Conservation (phyloP, 805 yeast genomes). For the Ogataea naganishii region DNA sequence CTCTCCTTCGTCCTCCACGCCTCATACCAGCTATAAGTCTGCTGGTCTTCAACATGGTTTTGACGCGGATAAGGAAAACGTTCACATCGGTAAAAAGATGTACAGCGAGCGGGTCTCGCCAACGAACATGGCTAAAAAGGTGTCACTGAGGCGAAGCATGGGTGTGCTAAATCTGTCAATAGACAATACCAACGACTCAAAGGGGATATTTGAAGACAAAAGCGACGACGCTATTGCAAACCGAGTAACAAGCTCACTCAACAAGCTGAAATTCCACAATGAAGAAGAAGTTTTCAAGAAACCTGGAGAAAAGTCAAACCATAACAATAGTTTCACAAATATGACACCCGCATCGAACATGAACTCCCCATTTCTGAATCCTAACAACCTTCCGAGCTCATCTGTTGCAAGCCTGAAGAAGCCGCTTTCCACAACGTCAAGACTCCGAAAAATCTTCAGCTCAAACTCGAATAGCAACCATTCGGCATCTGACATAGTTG, state of each 20-base stretch:
- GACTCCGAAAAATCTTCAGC: conserved; percentile 14
- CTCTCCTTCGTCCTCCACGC: conserved; percentile 16
- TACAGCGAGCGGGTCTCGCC: conserved; percentile 5
- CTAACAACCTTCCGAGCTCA: conserved; percentile 5
- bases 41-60: conserved; percentile 1
- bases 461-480: conserved; percentile 1
- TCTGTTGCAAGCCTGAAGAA: conserved; percentile 5
- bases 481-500: conserved; percentile 4
- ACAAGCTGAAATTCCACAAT: conserved; percentile 19
- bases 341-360: conserved; percentile 10
- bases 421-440: conserved; percentile 12
- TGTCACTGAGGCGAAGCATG: conserved; percentile 39
- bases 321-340: conserved; percentile 3
- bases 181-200: conserved; percentile 14
- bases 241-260: conserved; percentile 25
- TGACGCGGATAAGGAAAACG: conserved; percentile 9
- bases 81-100: background rate
- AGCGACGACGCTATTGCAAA: conserved; percentile 16
- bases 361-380: conserved; percentile 17
- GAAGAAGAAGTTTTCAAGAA: background rate
- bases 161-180: conserved; percentile 42
- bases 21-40: conserved; percentile 1
- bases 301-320: background rate
- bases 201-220: conserved; percentile 6
- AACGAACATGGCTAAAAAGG: conserved; percentile 15